These are phyloP conservation scores for Apiotrichum mycotoxinovorans DNA, from an alignment of 1,284 basidiomycete species.

Conservation along the genomic window DNA sequence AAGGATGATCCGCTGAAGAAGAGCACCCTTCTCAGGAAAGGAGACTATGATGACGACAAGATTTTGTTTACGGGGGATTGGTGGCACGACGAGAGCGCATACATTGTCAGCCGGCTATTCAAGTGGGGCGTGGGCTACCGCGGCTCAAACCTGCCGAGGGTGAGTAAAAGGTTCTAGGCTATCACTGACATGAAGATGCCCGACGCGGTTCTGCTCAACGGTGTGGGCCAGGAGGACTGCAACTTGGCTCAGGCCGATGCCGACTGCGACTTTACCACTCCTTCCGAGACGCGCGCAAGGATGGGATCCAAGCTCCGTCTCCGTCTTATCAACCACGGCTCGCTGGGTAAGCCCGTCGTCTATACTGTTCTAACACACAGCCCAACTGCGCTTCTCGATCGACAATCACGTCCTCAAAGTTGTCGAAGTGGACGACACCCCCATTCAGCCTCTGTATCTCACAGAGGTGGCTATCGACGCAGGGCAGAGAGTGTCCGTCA, in stretches of 20 bases:
- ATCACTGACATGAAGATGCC: constrained; percentile 6
- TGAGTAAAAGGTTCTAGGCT: too few relatives aligned
- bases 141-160: not conserved
- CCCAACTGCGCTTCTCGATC: constrained; percentile 26
- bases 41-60: constrained; percentile 32
- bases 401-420: constrained; percentile 33
- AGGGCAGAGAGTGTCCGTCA: constrained; percentile 41
- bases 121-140: constrained; percentile 2
- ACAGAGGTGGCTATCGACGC: constrained; percentile 27
- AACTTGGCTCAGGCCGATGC: not conserved
- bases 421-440: constrained; percentile 33
- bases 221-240: constrained; percentile 17
- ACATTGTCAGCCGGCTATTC: constrained; percentile 17
- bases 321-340: constrained; percentile 21
- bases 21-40: not conserved
- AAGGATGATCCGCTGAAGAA: constrained; percentile 25
- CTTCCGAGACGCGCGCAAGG: constrained; percentile 1
- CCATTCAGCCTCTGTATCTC: constrained; percentile 24
- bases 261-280: constrained; percentile 1
- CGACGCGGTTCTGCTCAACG: constrained; percentile 31
- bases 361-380: not conserved
- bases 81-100: constrained; percentile 25
- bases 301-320: constrained; percentile 15
- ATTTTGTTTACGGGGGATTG: constrained; percentile 30
- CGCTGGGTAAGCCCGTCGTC: not conserved